phyloP scores from a whole-genome alignment of 805 yeast genomes.

The Candida peoriensis region DNA sequence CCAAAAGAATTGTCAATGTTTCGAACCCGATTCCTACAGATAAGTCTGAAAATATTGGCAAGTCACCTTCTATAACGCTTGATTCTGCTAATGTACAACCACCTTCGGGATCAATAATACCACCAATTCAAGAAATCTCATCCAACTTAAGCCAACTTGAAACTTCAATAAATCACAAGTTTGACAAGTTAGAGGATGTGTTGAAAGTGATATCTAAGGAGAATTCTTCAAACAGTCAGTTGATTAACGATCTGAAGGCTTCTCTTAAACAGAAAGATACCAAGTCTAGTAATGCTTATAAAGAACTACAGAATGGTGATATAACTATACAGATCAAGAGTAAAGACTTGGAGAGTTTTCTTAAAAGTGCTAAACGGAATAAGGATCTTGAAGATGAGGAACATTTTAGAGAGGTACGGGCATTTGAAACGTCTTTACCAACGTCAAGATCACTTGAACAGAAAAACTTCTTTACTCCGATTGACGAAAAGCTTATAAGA shows the following conservation, averaged over 20 bases:
- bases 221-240: background rate
- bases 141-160: constrained; percentile 4
- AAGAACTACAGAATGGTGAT: background rate
- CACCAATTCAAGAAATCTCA: background rate
- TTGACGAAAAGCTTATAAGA: constrained; percentile 14
- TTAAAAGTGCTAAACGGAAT: constrained; percentile 38
- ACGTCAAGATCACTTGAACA: constrained; percentile 35
- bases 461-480: constrained; percentile 37
- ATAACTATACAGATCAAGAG: constrained; percentile 5
- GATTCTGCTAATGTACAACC: no score
- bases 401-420: constrained; percentile 41
- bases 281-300: constrained; percentile 1
- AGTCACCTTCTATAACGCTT: no score
- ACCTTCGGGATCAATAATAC: no score
- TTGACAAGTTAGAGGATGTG: constrained; percentile 7
- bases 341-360: constrained; percentile 34
- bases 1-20: no score
- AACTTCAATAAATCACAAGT: constrained; percentile 5
- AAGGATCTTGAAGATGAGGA: constrained; percentile 37
- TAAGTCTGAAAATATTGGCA: no score
- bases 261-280: constrained; percentile 1
- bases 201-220: constrained; percentile 9
- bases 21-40: no score
- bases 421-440: constrained; percentile 39
- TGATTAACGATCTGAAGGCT: constrained; percentile 4